phyloP scores from a whole-genome alignment of 176 grass and related monocot genomes.

The Zizania latifolia region DNA sequence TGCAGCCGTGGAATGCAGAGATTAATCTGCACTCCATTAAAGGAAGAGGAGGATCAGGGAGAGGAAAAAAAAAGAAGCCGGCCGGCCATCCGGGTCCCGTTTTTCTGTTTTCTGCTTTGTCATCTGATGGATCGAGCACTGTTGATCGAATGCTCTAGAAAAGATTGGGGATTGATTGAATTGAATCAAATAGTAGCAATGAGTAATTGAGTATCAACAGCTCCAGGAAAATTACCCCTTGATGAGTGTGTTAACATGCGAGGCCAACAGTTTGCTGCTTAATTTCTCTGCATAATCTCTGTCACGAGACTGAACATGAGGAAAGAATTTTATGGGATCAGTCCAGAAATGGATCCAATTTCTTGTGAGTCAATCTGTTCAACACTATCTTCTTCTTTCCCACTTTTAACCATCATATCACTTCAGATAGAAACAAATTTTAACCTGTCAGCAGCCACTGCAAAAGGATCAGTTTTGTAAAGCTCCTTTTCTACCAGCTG shows the following conservation, averaged over 20 bases:
- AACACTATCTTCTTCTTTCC: background rate
- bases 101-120: background rate
- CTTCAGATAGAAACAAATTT: background rate
- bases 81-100: background rate
- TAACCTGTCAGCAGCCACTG: background rate
- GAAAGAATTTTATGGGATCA: background rate
- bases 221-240: background rate
- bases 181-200: background rate
- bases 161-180: background rate
- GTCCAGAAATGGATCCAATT: background rate
- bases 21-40: slow-evolving; percentile 14
- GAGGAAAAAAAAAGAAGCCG: background rate
- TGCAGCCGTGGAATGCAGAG: slow-evolving; percentile 37
- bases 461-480: background rate
- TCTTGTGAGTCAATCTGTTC: background rate
- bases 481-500: slow-evolving; percentile 11
- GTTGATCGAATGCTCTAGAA: slow-evolving; percentile 40
- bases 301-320: background rate
- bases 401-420: slow-evolving; percentile 17
- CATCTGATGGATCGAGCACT: slow-evolving; percentile 20
- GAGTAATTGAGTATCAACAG: background rate
- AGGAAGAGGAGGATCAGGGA: slow-evolving; percentile 1
- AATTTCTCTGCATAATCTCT: background rate
- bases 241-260: background rate
- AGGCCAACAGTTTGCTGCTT: background rate